Conservation (phyloP, 2,329 filamentous ascomycete genomes). For the Neurospora sp. region DNA sequence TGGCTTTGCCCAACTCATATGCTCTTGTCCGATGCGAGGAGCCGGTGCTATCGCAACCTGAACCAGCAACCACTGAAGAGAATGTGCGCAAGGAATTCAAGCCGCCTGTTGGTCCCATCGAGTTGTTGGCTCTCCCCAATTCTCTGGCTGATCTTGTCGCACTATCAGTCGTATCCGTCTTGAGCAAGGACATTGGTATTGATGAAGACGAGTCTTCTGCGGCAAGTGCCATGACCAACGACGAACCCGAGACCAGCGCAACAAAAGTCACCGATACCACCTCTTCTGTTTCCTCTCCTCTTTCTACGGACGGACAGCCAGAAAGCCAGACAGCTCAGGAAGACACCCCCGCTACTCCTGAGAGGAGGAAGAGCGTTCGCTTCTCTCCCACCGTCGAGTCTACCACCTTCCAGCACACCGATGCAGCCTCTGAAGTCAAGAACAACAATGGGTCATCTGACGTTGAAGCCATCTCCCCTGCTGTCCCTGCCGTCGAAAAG, state of each 20-base stretch:
- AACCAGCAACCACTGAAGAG: background rate
- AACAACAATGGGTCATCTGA: background rate
- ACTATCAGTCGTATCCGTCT: background rate
- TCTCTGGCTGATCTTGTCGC: conserved; percentile 10
- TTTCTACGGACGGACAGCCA: conserved; percentile 1
- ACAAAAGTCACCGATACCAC: background rate
- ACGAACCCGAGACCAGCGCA: background rate
- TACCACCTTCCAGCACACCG: conserved; percentile 45
- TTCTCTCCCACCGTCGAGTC: conserved; percentile 61
- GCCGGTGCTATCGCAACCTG: background rate
- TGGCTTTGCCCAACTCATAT: conserved; percentile 47
- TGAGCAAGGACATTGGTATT: background rate
- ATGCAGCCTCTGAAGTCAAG: conserved; percentile 25
- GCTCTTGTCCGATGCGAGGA: conserved; percentile 5
- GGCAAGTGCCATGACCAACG: conserved; percentile 13
- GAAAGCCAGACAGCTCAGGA: background rate
- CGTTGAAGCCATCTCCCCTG: background rate
- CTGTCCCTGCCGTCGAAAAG: background rate
- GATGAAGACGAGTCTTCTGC: background rate
- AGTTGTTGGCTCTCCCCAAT: conserved; percentile 14
- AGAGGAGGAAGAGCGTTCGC: conserved; percentile 55
- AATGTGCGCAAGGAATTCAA: background rate
- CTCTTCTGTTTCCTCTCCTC: conserved; percentile 4
- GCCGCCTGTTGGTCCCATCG: conserved; percentile 13
- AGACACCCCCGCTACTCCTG: conserved; percentile 8